Conservation (phyloP, 768 basidiomycete genomes). For the Termitomyces sp. region DNA sequence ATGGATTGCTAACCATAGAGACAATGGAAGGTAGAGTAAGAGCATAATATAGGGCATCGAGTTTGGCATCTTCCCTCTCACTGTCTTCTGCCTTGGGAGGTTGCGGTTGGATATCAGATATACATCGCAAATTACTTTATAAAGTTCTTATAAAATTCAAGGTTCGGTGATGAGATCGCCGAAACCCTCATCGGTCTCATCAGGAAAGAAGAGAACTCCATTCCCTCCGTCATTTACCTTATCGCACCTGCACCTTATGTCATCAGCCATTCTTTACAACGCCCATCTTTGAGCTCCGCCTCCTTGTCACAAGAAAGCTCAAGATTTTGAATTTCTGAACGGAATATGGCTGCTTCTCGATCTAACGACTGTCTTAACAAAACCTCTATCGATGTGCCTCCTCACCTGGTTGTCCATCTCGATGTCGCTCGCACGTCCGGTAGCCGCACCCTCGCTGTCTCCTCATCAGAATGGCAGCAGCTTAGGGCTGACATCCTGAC, state of each 20-base stretch:
- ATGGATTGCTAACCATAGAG: no score
- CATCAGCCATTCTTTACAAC: background rate
- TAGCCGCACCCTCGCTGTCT: background rate
- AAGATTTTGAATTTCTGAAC: background rate
- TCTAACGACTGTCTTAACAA: background rate
- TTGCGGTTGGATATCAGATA: background rate
- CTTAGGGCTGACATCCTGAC: constrained; percentile 4
- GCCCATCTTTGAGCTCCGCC: background rate
- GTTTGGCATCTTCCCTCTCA: background rate
- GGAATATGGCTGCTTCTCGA: background rate
- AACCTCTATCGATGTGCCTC: background rate
- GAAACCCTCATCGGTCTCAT: background rate
- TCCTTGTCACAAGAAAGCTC: background rate
- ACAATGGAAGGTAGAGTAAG: background rate
- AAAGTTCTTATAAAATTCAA: no score
- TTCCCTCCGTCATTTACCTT: background rate
- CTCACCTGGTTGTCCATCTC: background rate
- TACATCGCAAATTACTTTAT: no score
- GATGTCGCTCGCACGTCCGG: constrained; percentile 3
- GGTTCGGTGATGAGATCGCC: no score
- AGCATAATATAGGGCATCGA: background rate
- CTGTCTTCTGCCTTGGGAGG: background rate
- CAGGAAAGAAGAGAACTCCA: background rate
- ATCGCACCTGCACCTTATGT: background rate
- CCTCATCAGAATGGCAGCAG: constrained; percentile 2